Conservation (phyloP, 129 eudicot species). For the Ambrosia artemisiifolia region DNA sequence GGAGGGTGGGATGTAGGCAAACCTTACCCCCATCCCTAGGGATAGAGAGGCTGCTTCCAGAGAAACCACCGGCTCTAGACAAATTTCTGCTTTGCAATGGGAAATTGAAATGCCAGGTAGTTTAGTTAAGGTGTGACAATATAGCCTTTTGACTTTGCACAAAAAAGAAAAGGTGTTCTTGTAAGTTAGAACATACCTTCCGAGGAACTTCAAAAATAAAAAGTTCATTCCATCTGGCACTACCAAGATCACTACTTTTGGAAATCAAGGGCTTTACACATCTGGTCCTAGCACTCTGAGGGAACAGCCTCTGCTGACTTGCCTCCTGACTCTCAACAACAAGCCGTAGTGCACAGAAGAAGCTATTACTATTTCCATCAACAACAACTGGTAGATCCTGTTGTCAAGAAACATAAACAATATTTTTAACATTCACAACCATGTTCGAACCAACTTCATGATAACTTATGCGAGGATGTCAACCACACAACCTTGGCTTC, state of each 20-base stretch:
- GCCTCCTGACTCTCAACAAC: constrained; percentile 78
- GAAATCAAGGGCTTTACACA: constrained; percentile 65
- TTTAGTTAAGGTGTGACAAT: neutral
- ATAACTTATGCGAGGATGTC: neutral
- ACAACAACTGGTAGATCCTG: constrained; percentile 77
- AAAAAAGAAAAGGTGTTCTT: constrained; percentile 3
- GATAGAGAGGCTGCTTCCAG: no score
- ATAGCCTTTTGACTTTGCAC: constrained; percentile 15
- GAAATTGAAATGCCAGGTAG: neutral
- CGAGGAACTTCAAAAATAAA: constrained; percentile 96
- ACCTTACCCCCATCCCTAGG: no score
- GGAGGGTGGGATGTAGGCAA: no score
- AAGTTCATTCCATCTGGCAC: constrained; percentile 91
- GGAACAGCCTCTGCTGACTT: constrained; percentile 84
- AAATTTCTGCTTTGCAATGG: neutral
- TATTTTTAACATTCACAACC: neutral
- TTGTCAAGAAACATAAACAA: constrained; percentile 4
- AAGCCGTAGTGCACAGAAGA: constrained; percentile 92
- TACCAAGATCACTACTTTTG: constrained; percentile 48
- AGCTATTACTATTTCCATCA: constrained; percentile 87
- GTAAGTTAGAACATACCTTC: constrained; percentile 47
- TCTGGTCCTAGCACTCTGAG: constrained; percentile 96
- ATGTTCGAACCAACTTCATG: neutral
- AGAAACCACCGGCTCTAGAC: no score
- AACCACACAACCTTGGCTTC: constrained; percentile 70